Evolutionary conservation across 225 moss, liverwort and hornwort species (phyloP).

Genomic region (Pleurozium schreberi): DNA sequence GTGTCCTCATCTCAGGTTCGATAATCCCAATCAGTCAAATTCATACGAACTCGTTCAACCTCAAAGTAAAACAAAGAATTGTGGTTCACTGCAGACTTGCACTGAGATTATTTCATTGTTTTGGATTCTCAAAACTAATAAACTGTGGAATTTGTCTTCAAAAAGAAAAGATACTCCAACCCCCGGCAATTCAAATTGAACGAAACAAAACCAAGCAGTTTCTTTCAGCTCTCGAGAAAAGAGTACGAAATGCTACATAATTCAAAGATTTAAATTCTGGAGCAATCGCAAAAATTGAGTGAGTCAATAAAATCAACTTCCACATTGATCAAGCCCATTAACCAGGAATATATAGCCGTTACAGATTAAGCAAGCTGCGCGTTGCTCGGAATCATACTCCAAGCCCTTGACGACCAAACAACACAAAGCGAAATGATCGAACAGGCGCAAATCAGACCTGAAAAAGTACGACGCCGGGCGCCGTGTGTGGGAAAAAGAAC

Average conservation of each 20-base stretch:
- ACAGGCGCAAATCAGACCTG: not conserved
- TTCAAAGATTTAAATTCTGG: not conserved
- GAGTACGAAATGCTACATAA: not conserved
- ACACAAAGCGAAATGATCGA: not conserved
- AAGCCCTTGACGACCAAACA: not conserved
- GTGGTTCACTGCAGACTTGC: not conserved
- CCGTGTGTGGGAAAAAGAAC: slow-evolving; percentile 6
- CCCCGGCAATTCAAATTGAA: not conserved
- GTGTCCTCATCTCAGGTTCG: not conserved
- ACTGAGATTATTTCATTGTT: not conserved
- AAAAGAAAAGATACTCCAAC: not conserved
- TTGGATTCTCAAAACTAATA: not conserved
- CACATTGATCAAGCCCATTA: not conserved
- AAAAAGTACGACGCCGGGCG: slow-evolving; percentile 32
- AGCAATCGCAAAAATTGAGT: not conserved
- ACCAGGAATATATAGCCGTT: not conserved
- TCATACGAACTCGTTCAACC: not conserved
- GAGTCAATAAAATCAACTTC: not conserved
- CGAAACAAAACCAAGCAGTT: not conserved
- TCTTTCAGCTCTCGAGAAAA: not conserved
- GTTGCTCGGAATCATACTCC: not conserved
- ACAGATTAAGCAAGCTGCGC: not conserved
- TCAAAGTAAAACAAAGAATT: not conserved
- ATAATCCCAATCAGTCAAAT: not conserved
- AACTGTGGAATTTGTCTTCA: not conserved